Percentiles rank a stretch among this genome's conserved stretches.
phyloP scores from a whole-genome alignment of 2,329 filamentous ascomycete genomes.

The Arthrobotrys iridis region DNA sequence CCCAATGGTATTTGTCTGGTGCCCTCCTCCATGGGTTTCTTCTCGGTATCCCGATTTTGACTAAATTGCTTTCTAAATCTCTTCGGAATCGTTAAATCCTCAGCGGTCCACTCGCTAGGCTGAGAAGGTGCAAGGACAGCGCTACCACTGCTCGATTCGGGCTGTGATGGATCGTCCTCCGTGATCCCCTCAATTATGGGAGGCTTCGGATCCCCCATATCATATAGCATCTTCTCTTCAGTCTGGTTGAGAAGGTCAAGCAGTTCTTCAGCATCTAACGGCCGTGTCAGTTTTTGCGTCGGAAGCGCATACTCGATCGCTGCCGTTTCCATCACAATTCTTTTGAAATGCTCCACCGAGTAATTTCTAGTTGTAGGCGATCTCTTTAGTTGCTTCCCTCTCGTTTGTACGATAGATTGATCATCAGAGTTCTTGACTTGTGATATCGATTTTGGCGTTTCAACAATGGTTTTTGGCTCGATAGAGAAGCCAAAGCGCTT shows the following conservation, averaged over 20 bases:
- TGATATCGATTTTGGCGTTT: neutral
- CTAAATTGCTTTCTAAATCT: conserved; percentile 14
- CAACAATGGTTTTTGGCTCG: conserved; percentile 26
- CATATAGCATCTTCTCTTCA: conserved; percentile 41
- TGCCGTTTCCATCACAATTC: conserved; percentile 35
- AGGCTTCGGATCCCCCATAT: conserved; percentile 32
- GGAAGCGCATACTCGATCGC: conserved; percentile 40
- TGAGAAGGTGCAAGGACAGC: conserved; percentile 21
- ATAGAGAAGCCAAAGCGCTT: conserved; percentile 38
- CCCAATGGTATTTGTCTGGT: neutral
- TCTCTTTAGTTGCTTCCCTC: conserved; percentile 24
- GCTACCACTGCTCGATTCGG: neutral
- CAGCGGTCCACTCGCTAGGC: conserved; percentile 33
- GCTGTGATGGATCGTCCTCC: neutral
- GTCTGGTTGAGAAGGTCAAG: conserved; percentile 49
- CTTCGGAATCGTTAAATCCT: conserved; percentile 25
- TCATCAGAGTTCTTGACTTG: conserved; percentile 16
- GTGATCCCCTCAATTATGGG: conserved; percentile 3
- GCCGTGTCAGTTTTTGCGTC: conserved; percentile 46
- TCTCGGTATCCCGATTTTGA: neutral
- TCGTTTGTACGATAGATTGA: conserved; percentile 30
- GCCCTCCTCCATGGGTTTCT: neutral
- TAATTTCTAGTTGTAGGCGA: conserved; percentile 11
- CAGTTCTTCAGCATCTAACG: conserved; percentile 48
- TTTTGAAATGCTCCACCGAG: conserved; percentile 28